Conservation (phyloP, 2,329 filamentous ascomycete species). For the Apiospora kogelbergensis region DNA sequence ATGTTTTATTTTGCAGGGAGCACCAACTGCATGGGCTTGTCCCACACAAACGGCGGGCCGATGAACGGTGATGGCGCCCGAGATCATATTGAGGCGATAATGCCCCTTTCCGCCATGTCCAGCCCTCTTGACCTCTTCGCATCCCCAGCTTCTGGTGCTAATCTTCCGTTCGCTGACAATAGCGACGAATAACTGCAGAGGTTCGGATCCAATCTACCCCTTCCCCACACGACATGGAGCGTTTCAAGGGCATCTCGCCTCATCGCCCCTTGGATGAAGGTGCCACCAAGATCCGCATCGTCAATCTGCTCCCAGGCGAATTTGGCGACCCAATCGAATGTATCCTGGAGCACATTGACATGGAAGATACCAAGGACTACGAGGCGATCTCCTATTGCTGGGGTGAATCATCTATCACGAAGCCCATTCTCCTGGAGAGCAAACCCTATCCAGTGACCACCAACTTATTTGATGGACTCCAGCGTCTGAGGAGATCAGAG, state of each 20-base stretch:
- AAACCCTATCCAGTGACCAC: conserved; percentile 17
- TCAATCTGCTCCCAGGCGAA: conserved; percentile 14
- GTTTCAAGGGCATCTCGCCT: conserved; percentile 18
- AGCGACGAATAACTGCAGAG: not conserved
- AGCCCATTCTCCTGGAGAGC: conserved; percentile 16
- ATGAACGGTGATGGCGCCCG: not conserved
- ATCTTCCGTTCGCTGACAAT: not conserved
- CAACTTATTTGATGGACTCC: conserved; percentile 15
- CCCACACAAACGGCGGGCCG: not conserved
- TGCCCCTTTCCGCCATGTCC: not conserved
- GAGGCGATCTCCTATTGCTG: conserved; percentile 21
- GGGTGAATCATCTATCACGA: conserved; percentile 19
- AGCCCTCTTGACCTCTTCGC: not conserved
- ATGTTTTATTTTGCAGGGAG: not conserved
- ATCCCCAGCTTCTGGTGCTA: not conserved
- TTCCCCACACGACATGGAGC: conserved; percentile 14
- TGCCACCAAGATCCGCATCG: conserved; percentile 15
- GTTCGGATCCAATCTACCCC: not conserved
- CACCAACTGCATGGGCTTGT: not conserved
- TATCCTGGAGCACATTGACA: conserved; percentile 15
- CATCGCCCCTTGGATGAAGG: conserved; percentile 15
- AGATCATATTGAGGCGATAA: not conserved
- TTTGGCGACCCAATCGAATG: conserved; percentile 19
- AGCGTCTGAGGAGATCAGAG: conserved; percentile 15
- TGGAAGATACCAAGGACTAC: conserved; percentile 14